Base-by-base conservation (phyloP, 2,329 filamentous ascomycete genomes). In the Paecilomyces sp. region DNA sequence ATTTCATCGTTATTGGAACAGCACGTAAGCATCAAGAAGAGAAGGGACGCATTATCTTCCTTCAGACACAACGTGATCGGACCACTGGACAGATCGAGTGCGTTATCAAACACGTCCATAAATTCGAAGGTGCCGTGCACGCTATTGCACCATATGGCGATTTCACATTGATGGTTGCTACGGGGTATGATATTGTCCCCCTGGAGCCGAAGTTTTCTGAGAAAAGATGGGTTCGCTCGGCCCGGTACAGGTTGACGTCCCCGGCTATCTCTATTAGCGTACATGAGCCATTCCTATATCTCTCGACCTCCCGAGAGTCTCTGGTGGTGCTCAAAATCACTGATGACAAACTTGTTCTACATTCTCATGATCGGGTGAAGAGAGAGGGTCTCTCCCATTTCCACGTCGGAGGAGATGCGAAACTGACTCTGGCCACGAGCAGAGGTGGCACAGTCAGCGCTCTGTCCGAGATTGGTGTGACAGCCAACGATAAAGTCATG, bases 241-340 rank as follows among this genome's bases (percentile, higher is more conserved):
- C 74, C 28, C 68, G 71, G 18, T 74, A 73, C 60, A 67, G 71
- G 11, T 67, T 83, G 7, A 76, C 79, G 2, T 84, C 82, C 2
- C 71, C 77, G 1, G 83, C 79, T 3, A 71, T 82, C 6, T 76
- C 80, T 7, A 74, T 86, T 51, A 80, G 80, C 1, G 75, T 80
- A 13, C 70, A 74, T 8, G 71, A 72, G 1, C 71, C 75, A 1
- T 75, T 78, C 25, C 76, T 87, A 30, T 81, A 83, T 61, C 74
- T 86, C 54, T 81, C 83, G 1, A 86, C 83, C 0, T 70, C 77
- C 2, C 71, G 74, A 47, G 80, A 86, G 62, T 86, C 83, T 0
- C 74, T 85, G 11, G 70, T 82, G 31, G 75, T 80, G 24, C 77
- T 81, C 41, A 70, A 77, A 60, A 67, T 81, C 8, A 62, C 66